Evolutionary conservation across 805 yeast species (phyloP).

Genomic region (Starmerella bombicola): DNA sequence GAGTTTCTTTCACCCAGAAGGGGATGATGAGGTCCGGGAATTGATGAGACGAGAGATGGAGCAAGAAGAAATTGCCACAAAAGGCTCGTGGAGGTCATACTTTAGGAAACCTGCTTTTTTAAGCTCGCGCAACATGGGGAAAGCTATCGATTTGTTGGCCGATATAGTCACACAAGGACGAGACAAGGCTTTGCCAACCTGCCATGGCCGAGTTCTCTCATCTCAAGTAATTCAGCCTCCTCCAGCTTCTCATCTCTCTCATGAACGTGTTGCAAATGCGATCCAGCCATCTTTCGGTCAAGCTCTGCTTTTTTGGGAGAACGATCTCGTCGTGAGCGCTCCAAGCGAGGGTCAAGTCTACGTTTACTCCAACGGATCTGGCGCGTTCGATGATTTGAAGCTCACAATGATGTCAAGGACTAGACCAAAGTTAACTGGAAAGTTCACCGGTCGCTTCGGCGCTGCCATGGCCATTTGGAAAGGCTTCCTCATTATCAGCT

Average conservation of each 20-base stretch:
- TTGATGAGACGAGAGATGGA: not conserved
- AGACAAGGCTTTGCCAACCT: not conserved
- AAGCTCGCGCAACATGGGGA: not conserved
- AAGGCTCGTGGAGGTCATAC: too few relatives aligned
- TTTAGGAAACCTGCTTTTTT: not conserved
- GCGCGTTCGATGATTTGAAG: not conserved
- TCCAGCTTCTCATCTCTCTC: not conserved
- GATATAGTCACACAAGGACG: not conserved
- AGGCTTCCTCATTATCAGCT: conserved; percentile 35
- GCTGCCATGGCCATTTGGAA: conserved; percentile 27
- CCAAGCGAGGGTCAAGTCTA: conserved; percentile 18
- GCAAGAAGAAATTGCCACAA: not conserved
- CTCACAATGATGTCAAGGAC: not conserved
- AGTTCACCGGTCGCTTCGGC: conserved; percentile 33
- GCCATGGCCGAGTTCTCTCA: not conserved
- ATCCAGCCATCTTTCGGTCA: conserved; percentile 16
- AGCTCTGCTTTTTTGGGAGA: conserved; percentile 10
- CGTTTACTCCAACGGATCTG: conserved; percentile 7
- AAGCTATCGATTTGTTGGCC: not conserved
- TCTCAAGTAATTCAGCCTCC: not conserved
- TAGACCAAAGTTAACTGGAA: conserved; percentile 11
- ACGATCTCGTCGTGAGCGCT: conserved; percentile 16
- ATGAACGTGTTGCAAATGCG: not conserved
- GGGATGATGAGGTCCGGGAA: not conserved
- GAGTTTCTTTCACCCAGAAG: conserved; percentile 1